Evolutionary conservation across 495 filamentous ascomycete species (phyloP).

Genomic region (Penicillium canescens): DNA sequence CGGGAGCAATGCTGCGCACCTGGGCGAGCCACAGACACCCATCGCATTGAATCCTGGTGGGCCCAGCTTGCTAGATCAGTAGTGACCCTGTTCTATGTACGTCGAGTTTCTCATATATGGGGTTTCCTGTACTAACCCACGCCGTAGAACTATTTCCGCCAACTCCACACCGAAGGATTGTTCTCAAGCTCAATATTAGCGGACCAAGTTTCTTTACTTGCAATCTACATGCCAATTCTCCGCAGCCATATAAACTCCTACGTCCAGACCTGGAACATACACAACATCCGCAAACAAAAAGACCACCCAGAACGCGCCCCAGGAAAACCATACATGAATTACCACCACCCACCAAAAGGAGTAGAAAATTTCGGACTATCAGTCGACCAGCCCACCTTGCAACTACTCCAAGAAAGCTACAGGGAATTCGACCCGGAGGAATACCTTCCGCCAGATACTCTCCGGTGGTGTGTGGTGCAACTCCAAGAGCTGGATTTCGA

Average conservation of each 20-base stretch:
- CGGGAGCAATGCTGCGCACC: constrained; percentile 11
- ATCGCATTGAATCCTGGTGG: constrained; percentile 22
- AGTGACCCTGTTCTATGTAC: constrained; percentile 10
- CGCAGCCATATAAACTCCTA: constrained; percentile 12
- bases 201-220: constrained; percentile 18
- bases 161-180: constrained; percentile 9
- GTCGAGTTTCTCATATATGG: not conserved
- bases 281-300: constrained; percentile 17
- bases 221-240: constrained; percentile 20
- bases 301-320: constrained; percentile 12
- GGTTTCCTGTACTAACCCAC: not conserved
- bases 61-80: constrained; percentile 10
- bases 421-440: not conserved
- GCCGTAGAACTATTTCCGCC: constrained; percentile 13
- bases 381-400: constrained; percentile 3
- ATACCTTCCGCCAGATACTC: constrained; percentile 1
- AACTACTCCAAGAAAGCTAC: constrained; percentile 3
- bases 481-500: constrained; percentile 6
- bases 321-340: constrained; percentile 21
- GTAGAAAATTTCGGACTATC: constrained; percentile 14
- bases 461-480: constrained; percentile 6
- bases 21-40: constrained; percentile 13
- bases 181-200: constrained; percentile 7
- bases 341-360: constrained; percentile 12
- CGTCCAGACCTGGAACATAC: constrained; percentile 16